Percentiles rank a stretch among this genome's conserved stretches.
phyloP scores from a whole-genome alignment of 192 early-diverging fungal genomes.

The Podila clonocystis region DNA sequence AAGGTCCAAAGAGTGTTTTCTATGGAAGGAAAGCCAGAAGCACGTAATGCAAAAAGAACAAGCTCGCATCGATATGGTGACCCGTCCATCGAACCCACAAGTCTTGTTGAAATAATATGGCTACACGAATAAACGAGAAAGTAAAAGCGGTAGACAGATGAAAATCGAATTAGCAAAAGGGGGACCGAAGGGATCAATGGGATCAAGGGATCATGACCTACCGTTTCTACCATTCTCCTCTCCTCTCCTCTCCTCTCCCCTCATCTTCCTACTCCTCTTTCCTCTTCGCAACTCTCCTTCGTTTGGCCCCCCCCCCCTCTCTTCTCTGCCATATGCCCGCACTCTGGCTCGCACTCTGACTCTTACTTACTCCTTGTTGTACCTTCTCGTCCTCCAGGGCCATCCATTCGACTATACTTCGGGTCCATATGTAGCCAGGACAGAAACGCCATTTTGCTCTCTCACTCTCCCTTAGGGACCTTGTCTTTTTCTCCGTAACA shows the following conservation, averaged over 20 bases:
- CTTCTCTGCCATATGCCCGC: neutral
- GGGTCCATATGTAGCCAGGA: no score
- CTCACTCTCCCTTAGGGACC: neutral
- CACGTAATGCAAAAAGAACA: no score
- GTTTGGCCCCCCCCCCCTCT: neutral
- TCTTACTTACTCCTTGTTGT: neutral
- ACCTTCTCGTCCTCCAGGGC: neutral
- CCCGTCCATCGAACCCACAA: no score
- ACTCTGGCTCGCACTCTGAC: neutral
- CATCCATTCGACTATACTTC: neutral
- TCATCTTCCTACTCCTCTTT: neutral
- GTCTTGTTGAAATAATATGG: no score
- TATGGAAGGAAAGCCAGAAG: no score
- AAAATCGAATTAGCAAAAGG: neutral
- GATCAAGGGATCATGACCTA: neutral
- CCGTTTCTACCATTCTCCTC: neutral
- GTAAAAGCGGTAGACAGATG: no score
- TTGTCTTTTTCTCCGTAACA: no score
- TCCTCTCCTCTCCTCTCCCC: neutral
- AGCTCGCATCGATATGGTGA: no score
- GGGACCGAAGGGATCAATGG: neutral
- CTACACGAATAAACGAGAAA: no score
- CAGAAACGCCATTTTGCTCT: neutral
- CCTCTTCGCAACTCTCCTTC: neutral
- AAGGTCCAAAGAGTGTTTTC: no score